Conservation (phyloP, 768 basidiomycete genomes). For the Ramaria sp. region DNA sequence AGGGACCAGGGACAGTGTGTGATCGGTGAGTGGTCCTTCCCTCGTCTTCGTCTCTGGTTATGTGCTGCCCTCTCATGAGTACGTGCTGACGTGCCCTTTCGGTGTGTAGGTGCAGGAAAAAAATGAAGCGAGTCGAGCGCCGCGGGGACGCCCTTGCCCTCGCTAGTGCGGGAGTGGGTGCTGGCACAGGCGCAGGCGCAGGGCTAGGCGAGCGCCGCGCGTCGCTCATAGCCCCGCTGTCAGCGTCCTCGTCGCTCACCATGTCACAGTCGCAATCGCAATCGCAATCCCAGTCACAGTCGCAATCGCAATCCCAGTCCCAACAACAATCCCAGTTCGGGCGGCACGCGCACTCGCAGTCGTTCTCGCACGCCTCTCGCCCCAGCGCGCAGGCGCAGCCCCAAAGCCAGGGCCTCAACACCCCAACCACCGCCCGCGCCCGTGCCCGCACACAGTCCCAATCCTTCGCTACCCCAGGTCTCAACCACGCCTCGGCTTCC, state of each 20-base stretch:
- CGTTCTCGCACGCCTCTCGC: too few species aligned
- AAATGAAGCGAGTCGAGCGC: conserved; percentile 77
- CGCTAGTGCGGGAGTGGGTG: not conserved
- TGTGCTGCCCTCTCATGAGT: too few species aligned
- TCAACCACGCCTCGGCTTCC: too few species aligned
- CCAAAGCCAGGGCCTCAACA: too few species aligned
- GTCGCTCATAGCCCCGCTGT: not conserved
- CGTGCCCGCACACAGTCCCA: too few species aligned
- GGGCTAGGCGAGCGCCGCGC: not conserved
- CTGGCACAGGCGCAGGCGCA: not conserved
- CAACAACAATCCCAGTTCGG: not conserved
- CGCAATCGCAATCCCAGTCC: not conserved
- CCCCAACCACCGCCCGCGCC: too few species aligned
- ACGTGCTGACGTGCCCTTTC: not conserved
- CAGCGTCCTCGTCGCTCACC: not conserved
- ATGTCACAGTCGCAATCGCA: not conserved
- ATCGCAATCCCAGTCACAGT: not conserved
- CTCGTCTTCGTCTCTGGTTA: not conserved
- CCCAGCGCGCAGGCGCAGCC: too few species aligned
- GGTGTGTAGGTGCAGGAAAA: conserved; percentile 55
- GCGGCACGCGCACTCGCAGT: not conserved
- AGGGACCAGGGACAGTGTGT: conserved; percentile 76
- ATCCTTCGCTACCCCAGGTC: too few species aligned
- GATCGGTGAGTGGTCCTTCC: conserved; percentile 44
- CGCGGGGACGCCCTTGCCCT: conserved; percentile 48